Percentiles rank a stretch among this genome's conserved stretches.
Evolutionary conservation across 306 rosid species (phyloP).

Genomic region (Castanopsis chinensis): DNA sequence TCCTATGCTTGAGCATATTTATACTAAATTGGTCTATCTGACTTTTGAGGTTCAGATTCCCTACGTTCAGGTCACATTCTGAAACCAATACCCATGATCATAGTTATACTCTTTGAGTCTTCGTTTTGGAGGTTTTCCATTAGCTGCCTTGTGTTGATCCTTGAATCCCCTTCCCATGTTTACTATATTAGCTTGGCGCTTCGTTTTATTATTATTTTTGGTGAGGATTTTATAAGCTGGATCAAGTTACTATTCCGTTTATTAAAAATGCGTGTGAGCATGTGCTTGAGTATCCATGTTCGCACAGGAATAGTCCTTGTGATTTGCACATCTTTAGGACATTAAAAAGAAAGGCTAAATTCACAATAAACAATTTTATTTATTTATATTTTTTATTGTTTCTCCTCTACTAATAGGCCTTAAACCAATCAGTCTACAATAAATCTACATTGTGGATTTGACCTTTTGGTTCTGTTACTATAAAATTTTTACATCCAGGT

Average conservation of each 20-base stretch:
- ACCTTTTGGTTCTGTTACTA: neutral
- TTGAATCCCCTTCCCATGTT: neutral
- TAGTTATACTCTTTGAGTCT: neutral
- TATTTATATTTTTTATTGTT: neutral
- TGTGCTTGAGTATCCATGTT: neutral
- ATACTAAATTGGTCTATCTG: neutral
- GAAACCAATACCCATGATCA: neutral
- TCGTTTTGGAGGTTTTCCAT: neutral
- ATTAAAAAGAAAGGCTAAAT: neutral
- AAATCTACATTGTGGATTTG: neutral
- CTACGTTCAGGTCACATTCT: neutral
- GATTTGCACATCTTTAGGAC: neutral
- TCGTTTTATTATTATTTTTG: neutral
- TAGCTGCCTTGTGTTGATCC: neutral
- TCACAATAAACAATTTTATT: neutral
- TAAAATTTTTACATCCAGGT: conserved; percentile 4
- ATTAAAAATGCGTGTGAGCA: neutral
- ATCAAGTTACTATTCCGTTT: neutral
- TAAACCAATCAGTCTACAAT: neutral
- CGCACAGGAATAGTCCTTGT: neutral
- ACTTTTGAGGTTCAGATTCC: neutral
- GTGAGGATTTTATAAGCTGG: neutral
- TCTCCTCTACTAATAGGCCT: neutral
- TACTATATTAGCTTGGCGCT: neutral
- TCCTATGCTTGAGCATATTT: neutral